Base-by-base conservation (phyloP, 202 grass and related monocot genomes). In the Elaeis oleifera region DNA sequence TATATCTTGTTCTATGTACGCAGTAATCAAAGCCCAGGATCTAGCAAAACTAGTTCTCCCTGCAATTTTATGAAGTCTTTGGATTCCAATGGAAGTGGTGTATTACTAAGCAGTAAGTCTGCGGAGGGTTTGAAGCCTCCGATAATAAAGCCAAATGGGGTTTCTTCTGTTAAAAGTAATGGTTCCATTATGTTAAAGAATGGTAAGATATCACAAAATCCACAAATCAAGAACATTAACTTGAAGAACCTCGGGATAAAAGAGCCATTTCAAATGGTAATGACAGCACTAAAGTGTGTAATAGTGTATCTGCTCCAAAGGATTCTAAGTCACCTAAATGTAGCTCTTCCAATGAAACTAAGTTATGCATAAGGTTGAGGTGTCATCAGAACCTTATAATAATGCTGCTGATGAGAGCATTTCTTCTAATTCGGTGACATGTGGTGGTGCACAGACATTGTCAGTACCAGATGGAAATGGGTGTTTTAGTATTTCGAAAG, bases 1-100 rank as follows among this genome's bases (percentile, higher is more conserved):
- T 99, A 99, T 75, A 89, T 99, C 73, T 83, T 99, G 74, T 99
- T 99, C 76, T 99, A 94, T 81, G 75, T 99, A 62, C 82, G 89
- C 64, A 84, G 69, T 81, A 80, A 69, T 16, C 82, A 85, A 77
- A 71, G 28, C 74, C 80, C 79, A 79, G 89, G 82, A 75, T 51
- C 67, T 86, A 63, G 73, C 72, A 84, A 87, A 74, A 80, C 82
- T 69, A 78, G 75, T 72, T 88, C 77, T 58, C 83, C 76, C 77
- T 85, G 49, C 77, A 59, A 78, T 80, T 69, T 79, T 77, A 64
- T 60, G 61, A 92, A 94, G 84, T 57, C 69, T 85, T 80, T 71
- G 51, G 74, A 76, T 74, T 54, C 69, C 74, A 97, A 86, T 84
- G 86, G 71, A 77, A 83, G 56, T 72, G 70, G 29, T 65, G 70